These are phyloP conservation scores for Boletus sp. DNA, from an alignment of 768 basidiomycete species.

Conservation along the genomic window DNA sequence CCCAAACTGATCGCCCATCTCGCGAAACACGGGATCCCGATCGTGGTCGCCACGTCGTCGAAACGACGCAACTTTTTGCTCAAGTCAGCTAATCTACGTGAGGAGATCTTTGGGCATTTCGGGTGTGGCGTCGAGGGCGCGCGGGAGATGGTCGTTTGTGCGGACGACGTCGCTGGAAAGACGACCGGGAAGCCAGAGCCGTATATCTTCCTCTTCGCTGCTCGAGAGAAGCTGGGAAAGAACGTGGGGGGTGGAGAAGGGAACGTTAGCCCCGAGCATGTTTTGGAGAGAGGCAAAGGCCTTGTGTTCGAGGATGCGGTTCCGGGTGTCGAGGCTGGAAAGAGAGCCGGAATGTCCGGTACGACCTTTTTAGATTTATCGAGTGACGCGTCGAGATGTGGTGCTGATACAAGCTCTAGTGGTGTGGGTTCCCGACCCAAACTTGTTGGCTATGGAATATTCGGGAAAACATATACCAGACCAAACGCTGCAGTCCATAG, in stretches of 20 bases:
- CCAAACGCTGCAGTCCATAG: constrained; percentile 57
- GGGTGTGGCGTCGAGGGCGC: constrained; percentile 18
- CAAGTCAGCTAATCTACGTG: constrained; percentile 63
- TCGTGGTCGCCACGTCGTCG: constrained; percentile 81
- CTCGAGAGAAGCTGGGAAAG: constrained; percentile 53
- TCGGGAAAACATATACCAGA: constrained; percentile 54
- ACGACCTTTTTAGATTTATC: constrained; percentile 15
- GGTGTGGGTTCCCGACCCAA: constrained; percentile 81
- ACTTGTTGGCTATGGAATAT: constrained; percentile 54
- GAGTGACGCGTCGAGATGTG: neutral
- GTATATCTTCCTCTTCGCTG: constrained; percentile 78
- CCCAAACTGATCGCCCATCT: constrained; percentile 70
- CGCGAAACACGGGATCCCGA: constrained; percentile 63
- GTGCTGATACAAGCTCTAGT: constrained; percentile 42
- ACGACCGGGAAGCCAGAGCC: constrained; percentile 77
- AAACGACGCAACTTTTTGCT: constrained; percentile 59
- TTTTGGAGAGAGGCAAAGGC: constrained; percentile 54
- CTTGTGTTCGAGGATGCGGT: constrained; percentile 84
- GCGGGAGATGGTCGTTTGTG: constrained; percentile 64
- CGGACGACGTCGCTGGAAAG: constrained; percentile 57
- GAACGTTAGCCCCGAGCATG: constrained; percentile 34
- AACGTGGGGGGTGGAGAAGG: constrained; percentile 51
- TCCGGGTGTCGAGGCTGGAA: constrained; percentile 75
- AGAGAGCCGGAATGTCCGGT: constrained; percentile 87
- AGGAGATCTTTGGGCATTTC: constrained; percentile 48